These are phyloP conservation scores for Aspergillus sclerotiicarbonarius DNA, from an alignment of 495 filamentous ascomycete species.

Conservation along the genomic window DNA sequence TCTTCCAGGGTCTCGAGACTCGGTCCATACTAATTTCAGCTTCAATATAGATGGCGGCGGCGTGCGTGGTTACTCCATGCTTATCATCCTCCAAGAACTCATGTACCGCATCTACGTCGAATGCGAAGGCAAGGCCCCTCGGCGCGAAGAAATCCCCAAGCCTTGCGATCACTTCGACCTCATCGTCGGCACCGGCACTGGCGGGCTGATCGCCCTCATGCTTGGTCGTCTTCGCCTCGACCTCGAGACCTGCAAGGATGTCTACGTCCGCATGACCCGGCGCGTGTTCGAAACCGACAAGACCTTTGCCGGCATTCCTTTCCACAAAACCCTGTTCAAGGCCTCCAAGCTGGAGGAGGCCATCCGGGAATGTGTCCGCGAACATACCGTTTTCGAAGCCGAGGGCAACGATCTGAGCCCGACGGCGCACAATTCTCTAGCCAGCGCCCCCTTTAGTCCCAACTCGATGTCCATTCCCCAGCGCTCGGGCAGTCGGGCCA, in stretches of 20 bases:
- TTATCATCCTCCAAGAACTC: conserved; percentile 90
- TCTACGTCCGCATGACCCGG: conserved; percentile 91
- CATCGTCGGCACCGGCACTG: conserved; percentile 91
- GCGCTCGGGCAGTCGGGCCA: conserved; percentile 45
- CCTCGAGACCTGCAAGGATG: conserved; percentile 90
- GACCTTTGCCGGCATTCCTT: conserved; percentile 91
- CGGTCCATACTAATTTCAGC: conserved; percentile 15
- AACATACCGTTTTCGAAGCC: conserved; percentile 76
- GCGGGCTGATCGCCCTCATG: conserved; percentile 95
- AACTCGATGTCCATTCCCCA: conserved; percentile 32
- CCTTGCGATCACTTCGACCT: conserved; percentile 98
- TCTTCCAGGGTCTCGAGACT: background rate
- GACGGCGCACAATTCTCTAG: conserved; percentile 32
- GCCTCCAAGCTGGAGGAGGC: conserved; percentile 93
- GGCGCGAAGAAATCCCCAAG: conserved; percentile 85
- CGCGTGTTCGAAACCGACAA: conserved; percentile 98
- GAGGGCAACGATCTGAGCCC: conserved; percentile 68
- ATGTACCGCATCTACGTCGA: conserved; percentile 94
- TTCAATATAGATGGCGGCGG: conserved; percentile 78
- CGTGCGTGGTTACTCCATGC: conserved; percentile 95
- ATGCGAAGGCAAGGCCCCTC: conserved; percentile 75
- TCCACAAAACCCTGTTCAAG: conserved; percentile 91
- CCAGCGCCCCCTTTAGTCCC: conserved; percentile 38
- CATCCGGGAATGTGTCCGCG: conserved; percentile 82
- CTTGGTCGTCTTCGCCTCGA: conserved; percentile 88